These are phyloP conservation scores for Nannizzia gypsea DNA, from an alignment of 2,329 filamentous ascomycete species.

Conservation along the genomic window DNA sequence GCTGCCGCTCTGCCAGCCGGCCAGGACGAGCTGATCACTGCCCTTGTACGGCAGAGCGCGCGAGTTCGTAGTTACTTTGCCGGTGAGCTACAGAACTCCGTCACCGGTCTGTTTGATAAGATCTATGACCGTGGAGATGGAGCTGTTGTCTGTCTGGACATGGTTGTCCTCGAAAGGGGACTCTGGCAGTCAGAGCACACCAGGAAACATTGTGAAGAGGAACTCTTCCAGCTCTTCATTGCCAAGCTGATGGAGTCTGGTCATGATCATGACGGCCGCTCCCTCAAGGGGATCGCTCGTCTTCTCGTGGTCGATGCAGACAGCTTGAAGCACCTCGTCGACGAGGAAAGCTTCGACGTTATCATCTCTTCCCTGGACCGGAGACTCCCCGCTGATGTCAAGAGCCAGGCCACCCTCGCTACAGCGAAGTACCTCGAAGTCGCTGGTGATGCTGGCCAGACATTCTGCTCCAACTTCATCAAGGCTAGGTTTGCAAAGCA, in stretches of 20 bases:
- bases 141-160: slow-evolving; percentile 36
- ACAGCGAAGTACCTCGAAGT: slow-evolving; percentile 74
- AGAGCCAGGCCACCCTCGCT: slow-evolving; percentile 70
- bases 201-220: slow-evolving; percentile 35
- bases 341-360: slow-evolving; percentile 68
- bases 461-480: slow-evolving; percentile 63
- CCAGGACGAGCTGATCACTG: slow-evolving; percentile 38
- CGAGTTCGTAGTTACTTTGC: slow-evolving; percentile 35
- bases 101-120: slow-evolving; percentile 38
- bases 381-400: slow-evolving; percentile 59
- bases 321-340: slow-evolving; percentile 39
- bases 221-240: slow-evolving; percentile 54
- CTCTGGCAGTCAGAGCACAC: slow-evolving; percentile 35
- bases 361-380: slow-evolving; percentile 79
- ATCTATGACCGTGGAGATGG: slow-evolving; percentile 39
- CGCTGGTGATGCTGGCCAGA: slow-evolving; percentile 57
- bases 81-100: slow-evolving; percentile 31
- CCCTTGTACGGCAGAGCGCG: slow-evolving; percentile 33
- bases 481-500: slow-evolving; percentile 57
- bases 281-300: slow-evolving; percentile 49
- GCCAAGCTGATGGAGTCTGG: slow-evolving; percentile 85
- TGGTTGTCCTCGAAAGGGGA: slow-evolving; percentile 34
- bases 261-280: slow-evolving; percentile 55
- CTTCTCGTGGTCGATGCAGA: slow-evolving; percentile 45
- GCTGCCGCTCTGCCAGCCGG: slow-evolving; percentile 26